Conservation (phyloP, 495 filamentous ascomycete species). For the Pseudoneurospora amorphoporcata region DNA sequence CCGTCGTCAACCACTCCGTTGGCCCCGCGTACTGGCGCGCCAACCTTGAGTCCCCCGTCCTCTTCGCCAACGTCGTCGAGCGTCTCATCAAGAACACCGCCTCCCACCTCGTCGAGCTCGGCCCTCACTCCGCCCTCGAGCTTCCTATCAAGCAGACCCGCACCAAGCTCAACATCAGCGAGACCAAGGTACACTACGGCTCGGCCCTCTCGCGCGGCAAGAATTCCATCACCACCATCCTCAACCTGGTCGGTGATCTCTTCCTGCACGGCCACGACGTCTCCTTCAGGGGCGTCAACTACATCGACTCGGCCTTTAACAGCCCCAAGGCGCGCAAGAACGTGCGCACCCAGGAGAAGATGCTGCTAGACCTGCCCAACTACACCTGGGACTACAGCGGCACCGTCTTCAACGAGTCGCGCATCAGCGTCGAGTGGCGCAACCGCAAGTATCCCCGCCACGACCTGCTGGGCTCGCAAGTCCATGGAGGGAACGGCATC, state of each 20-base stretch:
- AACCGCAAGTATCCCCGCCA: conserved; percentile 24
- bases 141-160: conserved; percentile 40
- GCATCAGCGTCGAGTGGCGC: conserved; percentile 33
- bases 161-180: conserved; percentile 7
- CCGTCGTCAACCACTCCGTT: conserved; percentile 12
- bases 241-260: conserved; percentile 22
- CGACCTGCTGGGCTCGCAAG: conserved; percentile 34
- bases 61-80: conserved; percentile 30
- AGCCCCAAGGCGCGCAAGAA: conserved; percentile 4
- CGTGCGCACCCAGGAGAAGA: conserved; percentile 13
- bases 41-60: conserved; percentile 37
- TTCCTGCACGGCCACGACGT: conserved; percentile 21
- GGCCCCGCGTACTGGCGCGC: conserved; percentile 30
- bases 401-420: conserved; percentile 30
- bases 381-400: conserved; percentile 32
- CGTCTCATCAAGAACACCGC: conserved; percentile 3
- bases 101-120: conserved; percentile 40
- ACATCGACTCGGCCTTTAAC: conserved; percentile 9
- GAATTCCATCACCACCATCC: conserved; percentile 9
- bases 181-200: conserved; percentile 13
- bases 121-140: conserved; percentile 46
- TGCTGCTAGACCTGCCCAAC: conserved; percentile 20
- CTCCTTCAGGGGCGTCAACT: conserved; percentile 10
- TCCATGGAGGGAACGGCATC: conserved; percentile 24
- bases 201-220: conserved; percentile 18